Evolutionary conservation across 768 basidiomycete species (phyloP), one percentile per base, ranked within the genome.

Genomic region (Xanthoconium purpureum): DNA sequence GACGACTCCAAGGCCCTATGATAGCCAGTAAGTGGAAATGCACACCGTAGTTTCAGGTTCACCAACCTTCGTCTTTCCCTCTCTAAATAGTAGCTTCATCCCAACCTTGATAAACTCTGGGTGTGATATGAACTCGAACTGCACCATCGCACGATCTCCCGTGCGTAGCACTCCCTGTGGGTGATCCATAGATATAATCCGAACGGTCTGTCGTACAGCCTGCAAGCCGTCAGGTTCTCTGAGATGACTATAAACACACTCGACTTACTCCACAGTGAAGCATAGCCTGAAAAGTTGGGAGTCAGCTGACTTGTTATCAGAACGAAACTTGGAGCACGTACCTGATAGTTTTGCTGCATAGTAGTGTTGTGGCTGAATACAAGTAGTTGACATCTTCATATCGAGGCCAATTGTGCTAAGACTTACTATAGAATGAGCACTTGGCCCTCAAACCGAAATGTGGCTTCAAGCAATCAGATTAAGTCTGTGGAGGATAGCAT

Each of bases 51-150:
- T 61, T 37, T 47, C 15, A 32, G 18, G 42, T 47, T 29, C 18
- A 66, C 77, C 35, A 49, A 87, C 94, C 80, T 97, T 98, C 1
- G 94, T 97, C 77, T 93, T 94, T 5, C 95, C 96, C 73, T 98
- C 97, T 39, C 96, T 79, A 71, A 98, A 94, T 13, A 99, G 73
- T 24, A 96, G 77, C 73, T 94, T 93, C 87, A 91, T 92, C 29
- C 95, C 95, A 62, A 87, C 88, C 70, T 95, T 94, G 60, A 98
- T 77, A 68, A 87, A 95, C 76, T 97, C 96, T 0, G 92, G 88
- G 52, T 89, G 88, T 14, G 90, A 87, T 52, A 96, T 91, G 66
- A 98, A 96, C 74, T 98, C 92, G 63, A 98, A 98, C 35, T 83
- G 82, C n/a, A 98, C 93, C 3, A 87, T 94, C 3, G 94, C 92